Conservation (phyloP, 225 moss, liverwort and hornwort species). For the Ulota crispa region DNA sequence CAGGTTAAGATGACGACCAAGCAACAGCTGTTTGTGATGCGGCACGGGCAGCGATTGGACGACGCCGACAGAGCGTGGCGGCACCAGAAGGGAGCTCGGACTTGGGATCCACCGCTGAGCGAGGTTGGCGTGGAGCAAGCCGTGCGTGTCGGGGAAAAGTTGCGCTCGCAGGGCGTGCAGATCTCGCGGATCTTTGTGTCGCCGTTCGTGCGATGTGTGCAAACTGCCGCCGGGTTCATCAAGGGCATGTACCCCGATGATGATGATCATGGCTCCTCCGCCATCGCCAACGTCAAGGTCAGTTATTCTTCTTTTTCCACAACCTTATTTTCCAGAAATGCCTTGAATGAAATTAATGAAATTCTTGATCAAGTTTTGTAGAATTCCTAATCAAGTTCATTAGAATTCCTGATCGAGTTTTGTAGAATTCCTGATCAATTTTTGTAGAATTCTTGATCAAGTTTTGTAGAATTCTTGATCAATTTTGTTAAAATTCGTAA, state of each 20-base stretch:
- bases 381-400: no score
- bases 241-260: constrained; percentile 42
- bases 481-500: no score
- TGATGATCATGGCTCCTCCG: background rate
- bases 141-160: constrained; percentile 33
- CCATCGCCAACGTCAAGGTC: constrained; percentile 46
- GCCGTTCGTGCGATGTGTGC: constrained; percentile 69
- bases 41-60: constrained; percentile 68
- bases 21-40: constrained; percentile 67
- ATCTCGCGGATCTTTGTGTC: constrained; percentile 55
- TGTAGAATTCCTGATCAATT: no score
- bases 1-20: background rate
- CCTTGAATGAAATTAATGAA: background rate
- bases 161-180: constrained; percentile 40
- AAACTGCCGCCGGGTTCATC: constrained; percentile 65
- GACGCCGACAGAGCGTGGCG: constrained; percentile 48
- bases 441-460: background rate
- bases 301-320: background rate
- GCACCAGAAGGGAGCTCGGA: constrained; percentile 35
- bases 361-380: no score
- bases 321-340: background rate
- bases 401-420: no score
- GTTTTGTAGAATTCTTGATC: no score
- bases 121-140: constrained; percentile 55
- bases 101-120: constrained; percentile 75